phyloP scores from a whole-genome alignment of 179 eudicot species.

The Beta corolliflora region DNA sequence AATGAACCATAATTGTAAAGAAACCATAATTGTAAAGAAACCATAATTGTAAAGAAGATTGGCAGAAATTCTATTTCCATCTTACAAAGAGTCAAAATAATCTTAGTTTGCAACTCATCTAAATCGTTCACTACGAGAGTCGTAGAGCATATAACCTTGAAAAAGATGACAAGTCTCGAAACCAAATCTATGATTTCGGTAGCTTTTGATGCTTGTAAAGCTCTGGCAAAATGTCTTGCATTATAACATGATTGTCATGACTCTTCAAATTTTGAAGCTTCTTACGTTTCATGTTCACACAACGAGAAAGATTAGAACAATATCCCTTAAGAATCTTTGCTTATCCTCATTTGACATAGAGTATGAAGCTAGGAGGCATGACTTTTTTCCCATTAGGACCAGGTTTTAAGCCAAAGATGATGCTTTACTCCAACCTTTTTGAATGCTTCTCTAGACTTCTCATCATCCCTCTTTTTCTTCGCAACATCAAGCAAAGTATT shows the following conservation, averaged over 20 bases:
- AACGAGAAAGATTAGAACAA: conserved; percentile 15
- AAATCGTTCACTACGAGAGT: not conserved
- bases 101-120: not conserved
- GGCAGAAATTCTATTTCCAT: conserved; percentile 12
- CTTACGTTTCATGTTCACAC: conserved; percentile 13
- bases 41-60: conserved; percentile 2
- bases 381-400: not conserved
- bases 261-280: conserved; percentile 21
- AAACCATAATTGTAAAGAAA: no score
- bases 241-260: conserved; percentile 24
- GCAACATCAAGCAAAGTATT: no score
- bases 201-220: conserved; percentile 2
- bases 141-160: conserved; percentile 5
- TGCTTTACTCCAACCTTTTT: no score
- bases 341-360: not conserved
- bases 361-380: not conserved
- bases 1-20: no score
- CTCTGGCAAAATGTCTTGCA: conserved; percentile 20
- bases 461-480: no score
- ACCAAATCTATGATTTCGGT: no score
- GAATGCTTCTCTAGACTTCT: no score
- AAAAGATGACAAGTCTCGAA: conserved; percentile 7
- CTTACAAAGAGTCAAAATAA: conserved; percentile 12
- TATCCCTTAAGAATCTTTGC: conserved; percentile 12
- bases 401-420: not conserved